phyloP scores from a whole-genome alignment of 257 asterid genomes.

The Pogostemon cablin region DNA sequence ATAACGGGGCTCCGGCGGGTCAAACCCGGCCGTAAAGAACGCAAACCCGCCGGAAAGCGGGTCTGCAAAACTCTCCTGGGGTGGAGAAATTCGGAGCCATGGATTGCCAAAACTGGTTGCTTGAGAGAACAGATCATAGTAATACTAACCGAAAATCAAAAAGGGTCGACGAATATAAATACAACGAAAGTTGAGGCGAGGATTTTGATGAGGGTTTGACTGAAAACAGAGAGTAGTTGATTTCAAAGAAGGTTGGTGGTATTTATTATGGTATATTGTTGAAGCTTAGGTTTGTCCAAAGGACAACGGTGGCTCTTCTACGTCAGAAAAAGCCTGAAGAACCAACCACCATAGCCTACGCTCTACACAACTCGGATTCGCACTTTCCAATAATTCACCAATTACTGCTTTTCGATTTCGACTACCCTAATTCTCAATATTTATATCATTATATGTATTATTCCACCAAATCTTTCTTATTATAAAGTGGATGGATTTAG shows the following conservation, averaged over 20 bases:
- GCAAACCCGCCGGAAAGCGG: conserved; percentile 34
- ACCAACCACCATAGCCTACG: no score
- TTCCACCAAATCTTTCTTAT: no score
- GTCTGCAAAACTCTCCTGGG: conserved; percentile 32
- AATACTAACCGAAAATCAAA: conserved; percentile 13
- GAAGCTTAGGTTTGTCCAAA: conserved; percentile 42
- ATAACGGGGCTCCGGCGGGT: conserved; percentile 35
- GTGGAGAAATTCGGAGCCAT: conserved; percentile 48
- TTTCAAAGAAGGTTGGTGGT: not conserved
- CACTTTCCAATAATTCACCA: no score
- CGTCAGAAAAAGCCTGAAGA: conserved; percentile 29
- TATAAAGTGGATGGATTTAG: no score
- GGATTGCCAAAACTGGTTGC: conserved; percentile 42
- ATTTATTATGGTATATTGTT: conserved; percentile 11
- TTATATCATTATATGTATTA: no score
- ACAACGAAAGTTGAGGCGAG: conserved; percentile 29
- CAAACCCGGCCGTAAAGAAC: conserved; percentile 34
- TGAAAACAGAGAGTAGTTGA: not conserved
- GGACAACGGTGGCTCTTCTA: conserved; percentile 40
- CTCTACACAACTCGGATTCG: no score
- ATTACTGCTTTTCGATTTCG: no score
- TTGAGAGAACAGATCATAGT: conserved; percentile 73
- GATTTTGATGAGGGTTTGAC: conserved; percentile 35
- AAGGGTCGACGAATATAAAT: not conserved
- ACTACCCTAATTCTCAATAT: no score